Evolutionary conservation across 208 protist species (phyloP), one percentile per base, ranked within the genome.

Genomic region (Trypanosoma platydactyli): DNA sequence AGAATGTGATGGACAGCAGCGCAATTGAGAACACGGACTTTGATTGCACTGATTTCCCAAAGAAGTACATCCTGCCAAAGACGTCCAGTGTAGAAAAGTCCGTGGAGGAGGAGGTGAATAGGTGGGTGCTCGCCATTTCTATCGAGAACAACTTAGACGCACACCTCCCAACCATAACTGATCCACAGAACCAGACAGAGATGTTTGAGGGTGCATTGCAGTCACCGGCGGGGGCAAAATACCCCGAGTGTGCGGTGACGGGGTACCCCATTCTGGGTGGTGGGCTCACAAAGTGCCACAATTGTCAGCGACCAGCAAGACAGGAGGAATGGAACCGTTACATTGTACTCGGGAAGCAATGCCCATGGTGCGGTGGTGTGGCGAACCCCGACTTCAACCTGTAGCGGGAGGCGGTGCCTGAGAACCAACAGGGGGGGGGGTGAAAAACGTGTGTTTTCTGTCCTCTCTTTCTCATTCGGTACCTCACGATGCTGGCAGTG

Each of bases 251-350:
- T 57, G 89, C 92, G 13, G 82, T 97, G 24, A 95, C 88, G 9
- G 94, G 94, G 13, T 97, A 96, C 68, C 91, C 92, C 5, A 80
- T 97, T 50, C 54, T 95, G 3, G 75, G 75, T 33, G 84, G 77
- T 18, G 85, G 77, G 1, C 53, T 96, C 3, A 81, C 86, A 24
- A 69, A 73, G 46, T 97, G 92, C 54, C 56, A 60, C 9, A 67
- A 68, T 18, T 97, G 92, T 74, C 81, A 94, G 49, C 91, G 86
- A 0, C 48, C 83, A 20, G 93, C 95, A 6, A 87, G 84, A 64
- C 88, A 94, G 76, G 91, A 85, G 12, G 92, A 97, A 74, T 98
- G 95, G 95, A 97, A 94, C 64, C 80, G 81, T 64, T 92, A 88
- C 56, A 79, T 98, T 48, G 55, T 89, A 38, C 61, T 83, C 29